These are phyloP conservation scores for Halophytophthora polymorphica DNA, from an alignment of 352 stramenopile genomes.

Conservation along the genomic window DNA sequence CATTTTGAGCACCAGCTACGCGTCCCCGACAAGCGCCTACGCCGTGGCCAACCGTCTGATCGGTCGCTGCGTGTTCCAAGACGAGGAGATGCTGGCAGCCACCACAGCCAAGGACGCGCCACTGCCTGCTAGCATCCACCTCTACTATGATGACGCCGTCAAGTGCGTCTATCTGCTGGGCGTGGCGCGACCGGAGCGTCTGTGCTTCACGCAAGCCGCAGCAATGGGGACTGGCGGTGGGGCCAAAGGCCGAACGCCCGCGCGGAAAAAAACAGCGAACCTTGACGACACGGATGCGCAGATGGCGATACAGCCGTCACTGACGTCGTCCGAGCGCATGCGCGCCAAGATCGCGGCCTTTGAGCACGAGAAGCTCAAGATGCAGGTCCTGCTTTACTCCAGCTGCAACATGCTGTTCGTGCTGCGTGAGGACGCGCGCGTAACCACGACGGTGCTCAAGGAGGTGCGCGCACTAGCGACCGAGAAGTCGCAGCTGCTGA, in stretches of 20 bases:
- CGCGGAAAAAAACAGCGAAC: slow-evolving; percentile 5
- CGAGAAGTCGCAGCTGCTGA: slow-evolving; percentile 63
- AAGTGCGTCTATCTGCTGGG: slow-evolving; percentile 58
- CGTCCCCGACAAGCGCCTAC: slow-evolving; percentile 29
- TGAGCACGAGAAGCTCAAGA: slow-evolving; percentile 53
- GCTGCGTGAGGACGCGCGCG: slow-evolving; percentile 31
- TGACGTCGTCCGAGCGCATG: slow-evolving; percentile 12
- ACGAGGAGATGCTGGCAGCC: slow-evolving; percentile 22
- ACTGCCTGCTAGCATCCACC: slow-evolving; percentile 41
- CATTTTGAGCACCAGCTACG: slow-evolving; percentile 37
- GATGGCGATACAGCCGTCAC: neutral
- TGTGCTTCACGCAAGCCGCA: slow-evolving; percentile 21
- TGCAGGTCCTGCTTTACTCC: slow-evolving; percentile 62
- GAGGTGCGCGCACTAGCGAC: slow-evolving; percentile 36
- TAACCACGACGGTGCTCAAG: slow-evolving; percentile 47
- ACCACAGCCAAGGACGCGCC: slow-evolving; percentile 18
- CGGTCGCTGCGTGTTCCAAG: slow-evolving; percentile 47
- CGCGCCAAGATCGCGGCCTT: slow-evolving; percentile 21
- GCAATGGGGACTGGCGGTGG: slow-evolving; percentile 7
- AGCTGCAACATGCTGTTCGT: slow-evolving; percentile 62
- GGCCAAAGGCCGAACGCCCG: slow-evolving; percentile 8
- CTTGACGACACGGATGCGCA: slow-evolving; percentile 11
- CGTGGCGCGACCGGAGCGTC: slow-evolving; percentile 35
- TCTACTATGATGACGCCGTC: slow-evolving; percentile 53
- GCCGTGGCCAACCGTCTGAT: slow-evolving; percentile 66